phyloP scores from a whole-genome alignment of 768 basidiomycete species.

The Termitomyces sp. region DNA sequence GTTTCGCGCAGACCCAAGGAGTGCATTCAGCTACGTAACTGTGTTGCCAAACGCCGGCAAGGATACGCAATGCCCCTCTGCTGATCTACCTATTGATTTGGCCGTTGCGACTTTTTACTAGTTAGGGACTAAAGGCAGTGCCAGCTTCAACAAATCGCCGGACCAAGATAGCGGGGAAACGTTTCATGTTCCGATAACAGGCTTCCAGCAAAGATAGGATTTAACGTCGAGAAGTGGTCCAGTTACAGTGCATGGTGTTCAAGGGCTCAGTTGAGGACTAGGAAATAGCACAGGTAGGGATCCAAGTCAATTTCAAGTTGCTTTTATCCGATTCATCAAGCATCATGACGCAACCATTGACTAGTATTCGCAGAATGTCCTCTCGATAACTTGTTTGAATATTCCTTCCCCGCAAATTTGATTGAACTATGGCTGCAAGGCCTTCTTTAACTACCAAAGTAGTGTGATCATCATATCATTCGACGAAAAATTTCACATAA shows the following conservation, averaged over 20 bases:
- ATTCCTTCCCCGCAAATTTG: too few relatives aligned
- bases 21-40: not conserved
- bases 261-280: slow-evolving; percentile 3
- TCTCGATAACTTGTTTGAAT: not conserved
- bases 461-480: not conserved
- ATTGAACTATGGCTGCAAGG: too few relatives aligned
- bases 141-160: not conserved
- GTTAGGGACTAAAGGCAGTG: not conserved
- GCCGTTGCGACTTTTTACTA: not conserved
- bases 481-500: not conserved
- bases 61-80: not conserved
- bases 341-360: not conserved
- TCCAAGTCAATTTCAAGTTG: not conserved
- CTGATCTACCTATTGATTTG: not conserved
- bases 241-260: not conserved
- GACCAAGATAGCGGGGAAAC: not conserved
- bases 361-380: too few relatives aligned
- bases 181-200: not conserved
- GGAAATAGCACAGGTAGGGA: not conserved
- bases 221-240: not conserved
- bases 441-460: too few relatives aligned
- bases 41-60: not conserved
- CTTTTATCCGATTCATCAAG: too few relatives aligned
- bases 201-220: not conserved
- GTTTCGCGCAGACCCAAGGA: not conserved